These are phyloP conservation scores for Suillus ampliporus DNA, from an alignment of 768 basidiomycete genomes.

Conservation along the genomic window DNA sequence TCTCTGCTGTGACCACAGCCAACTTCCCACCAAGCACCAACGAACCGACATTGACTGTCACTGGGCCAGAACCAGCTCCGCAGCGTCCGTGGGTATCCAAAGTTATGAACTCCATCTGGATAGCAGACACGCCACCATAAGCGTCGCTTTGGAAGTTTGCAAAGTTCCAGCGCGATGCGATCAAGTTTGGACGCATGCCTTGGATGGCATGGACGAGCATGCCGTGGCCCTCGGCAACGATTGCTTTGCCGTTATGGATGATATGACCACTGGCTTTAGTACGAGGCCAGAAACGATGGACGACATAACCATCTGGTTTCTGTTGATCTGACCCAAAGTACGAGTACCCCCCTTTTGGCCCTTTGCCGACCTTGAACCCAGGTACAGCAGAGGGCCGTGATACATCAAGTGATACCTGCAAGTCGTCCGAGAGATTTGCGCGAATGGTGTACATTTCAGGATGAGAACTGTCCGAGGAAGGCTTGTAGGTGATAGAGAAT, in stretches of 20 bases:
- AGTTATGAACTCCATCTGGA: conserved; percentile 97
- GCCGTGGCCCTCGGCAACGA: conserved; percentile 63
- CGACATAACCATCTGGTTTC: conserved; percentile 82
- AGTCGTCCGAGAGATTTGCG: conserved; percentile 78
- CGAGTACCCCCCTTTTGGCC: conserved; percentile 86
- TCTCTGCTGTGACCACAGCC: conserved; percentile 78
- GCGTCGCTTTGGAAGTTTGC: conserved; percentile 83
- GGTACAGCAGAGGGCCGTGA: conserved; percentile 70
- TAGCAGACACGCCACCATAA: conserved; percentile 77
- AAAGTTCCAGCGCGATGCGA: conserved; percentile 97
- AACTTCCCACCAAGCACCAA: conserved; percentile 83
- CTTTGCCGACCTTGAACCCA: conserved; percentile 92
- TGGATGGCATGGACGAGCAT: conserved; percentile 97
- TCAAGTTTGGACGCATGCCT: conserved; percentile 95
- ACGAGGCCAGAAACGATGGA: conserved; percentile 92
- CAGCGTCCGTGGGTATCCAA: conserved; percentile 76
- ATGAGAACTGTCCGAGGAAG: conserved; percentile 56
- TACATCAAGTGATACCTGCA: conserved; percentile 81
- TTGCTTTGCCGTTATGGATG: conserved; percentile 67
- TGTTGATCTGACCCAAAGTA: conserved; percentile 77
- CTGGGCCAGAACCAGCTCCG: conserved; percentile 81
- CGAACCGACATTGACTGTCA: conserved; percentile 85
- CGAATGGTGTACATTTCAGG: conserved; percentile 82
- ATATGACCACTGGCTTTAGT: conserved; percentile 67
- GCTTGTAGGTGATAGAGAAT: conserved; percentile 74